phyloP scores from a whole-genome alignment of 2,329 filamentous ascomycete genomes.

The Aspergillus spinulosporus region DNA sequence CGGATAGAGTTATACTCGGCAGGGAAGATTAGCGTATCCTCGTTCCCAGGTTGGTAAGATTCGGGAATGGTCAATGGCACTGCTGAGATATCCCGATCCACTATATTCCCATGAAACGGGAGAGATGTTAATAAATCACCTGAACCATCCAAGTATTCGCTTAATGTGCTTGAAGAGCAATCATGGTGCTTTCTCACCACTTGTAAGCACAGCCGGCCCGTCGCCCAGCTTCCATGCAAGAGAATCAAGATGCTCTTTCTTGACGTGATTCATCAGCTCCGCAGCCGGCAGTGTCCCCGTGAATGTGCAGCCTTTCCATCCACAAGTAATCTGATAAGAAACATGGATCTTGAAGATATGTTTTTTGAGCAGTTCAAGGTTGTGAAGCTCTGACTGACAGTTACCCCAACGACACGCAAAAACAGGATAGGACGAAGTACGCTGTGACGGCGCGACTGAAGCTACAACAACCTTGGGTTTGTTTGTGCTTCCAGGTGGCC shows the following conservation, averaged over 20 bases:
- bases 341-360: slow-evolving; percentile 60
- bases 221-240: slow-evolving; percentile 62
- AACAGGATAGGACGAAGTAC: slow-evolving; percentile 34
- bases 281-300: slow-evolving; percentile 27
- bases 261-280: slow-evolving; percentile 54
- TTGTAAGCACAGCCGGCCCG: slow-evolving; percentile 55
- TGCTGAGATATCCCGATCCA: slow-evolving; percentile 14
- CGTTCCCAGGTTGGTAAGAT: slow-evolving; percentile 29
- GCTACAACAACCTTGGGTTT: slow-evolving; percentile 22
- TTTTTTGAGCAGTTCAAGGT: slow-evolving; percentile 59
- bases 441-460: slow-evolving; percentile 18
- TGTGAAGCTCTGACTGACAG: slow-evolving; percentile 62
- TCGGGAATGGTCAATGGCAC: slow-evolving; percentile 49
- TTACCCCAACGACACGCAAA: slow-evolving; percentile 60
- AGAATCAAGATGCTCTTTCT: slow-evolving; percentile 52
- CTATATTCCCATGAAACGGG: slow-evolving; percentile 18
- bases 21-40: slow-evolving; percentile 39
- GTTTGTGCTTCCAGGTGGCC: slow-evolving; percentile 20
- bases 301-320: slow-evolving; percentile 28
- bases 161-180: slow-evolving; percentile 24
- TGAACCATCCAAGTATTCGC: slow-evolving; percentile 4
- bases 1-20: slow-evolving; percentile 37
- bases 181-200: slow-evolving; percentile 52
- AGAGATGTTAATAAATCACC: slow-evolving; percentile 23
- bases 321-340: slow-evolving; percentile 30